A percentile compares a stretch with the other conserved stretches of the same genome.
phyloP scores from a whole-genome alignment of 495 filamentous ascomycete genomes.

The Annulohypoxylon nitens region DNA sequence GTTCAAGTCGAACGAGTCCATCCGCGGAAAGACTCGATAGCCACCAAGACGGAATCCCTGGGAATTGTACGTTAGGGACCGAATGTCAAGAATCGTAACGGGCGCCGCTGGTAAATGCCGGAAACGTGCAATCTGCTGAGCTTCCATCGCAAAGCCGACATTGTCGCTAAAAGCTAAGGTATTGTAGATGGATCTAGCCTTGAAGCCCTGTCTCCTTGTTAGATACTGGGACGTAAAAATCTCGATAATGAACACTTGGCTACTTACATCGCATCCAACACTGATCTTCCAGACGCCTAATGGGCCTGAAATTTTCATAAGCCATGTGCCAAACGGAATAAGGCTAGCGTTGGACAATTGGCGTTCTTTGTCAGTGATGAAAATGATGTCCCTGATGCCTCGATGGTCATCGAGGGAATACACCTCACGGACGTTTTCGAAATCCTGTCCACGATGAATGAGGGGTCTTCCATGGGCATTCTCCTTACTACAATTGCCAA shows the following conservation, averaged over 20 bases:
- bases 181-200: not conserved
- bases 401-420: conserved; percentile 10
- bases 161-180: no score
- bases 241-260: not conserved
- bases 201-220: not conserved
- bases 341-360: not conserved
- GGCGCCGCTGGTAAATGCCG: not conserved
- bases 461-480: not conserved
- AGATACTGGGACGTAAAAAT: not conserved
- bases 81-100: not conserved
- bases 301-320: not conserved
- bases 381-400: conserved; percentile 6
- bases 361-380: not conserved
- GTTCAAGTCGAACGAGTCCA: conserved; percentile 2
- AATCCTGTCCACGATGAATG: not conserved
- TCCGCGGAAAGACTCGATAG: not conserved
- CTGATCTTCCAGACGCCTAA: not conserved
- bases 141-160: not conserved
- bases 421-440: not conserved
- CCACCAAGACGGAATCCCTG: not conserved
- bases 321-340: not conserved
- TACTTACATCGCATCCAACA: not conserved
- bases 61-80: not conserved
- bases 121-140: not conserved
- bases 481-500: not conserved